Conservation (phyloP, 345 rosid species). For the Salix caprea region DNA sequence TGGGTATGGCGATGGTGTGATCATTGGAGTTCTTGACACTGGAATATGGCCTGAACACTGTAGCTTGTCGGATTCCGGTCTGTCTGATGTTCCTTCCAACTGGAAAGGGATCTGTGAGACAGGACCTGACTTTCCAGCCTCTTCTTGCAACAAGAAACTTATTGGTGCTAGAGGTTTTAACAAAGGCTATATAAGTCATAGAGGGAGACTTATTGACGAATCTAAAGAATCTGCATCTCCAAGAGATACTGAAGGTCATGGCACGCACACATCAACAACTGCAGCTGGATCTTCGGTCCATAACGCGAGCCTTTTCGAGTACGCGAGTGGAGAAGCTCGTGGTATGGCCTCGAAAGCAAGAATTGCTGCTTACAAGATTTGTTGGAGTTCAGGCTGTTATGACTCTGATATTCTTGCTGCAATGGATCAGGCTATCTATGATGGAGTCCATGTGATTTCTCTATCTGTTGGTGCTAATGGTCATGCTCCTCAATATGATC, state of each 20-base stretch:
- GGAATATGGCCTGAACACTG: conserved; percentile 81
- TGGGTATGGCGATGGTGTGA: conserved; percentile 59
- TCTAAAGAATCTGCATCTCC: conserved; percentile 56
- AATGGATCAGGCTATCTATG: conserved; percentile 76
- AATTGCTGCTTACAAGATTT: conserved; percentile 80
- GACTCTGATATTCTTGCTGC: conserved; percentile 95
- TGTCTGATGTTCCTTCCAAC: conserved; percentile 45
- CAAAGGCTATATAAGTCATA: conserved; percentile 49
- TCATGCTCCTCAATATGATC: conserved; percentile 61
- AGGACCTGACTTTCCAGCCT: conserved; percentile 54
- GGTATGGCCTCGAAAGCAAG: conserved; percentile 86
- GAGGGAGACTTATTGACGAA: conserved; percentile 33
- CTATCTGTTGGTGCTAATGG: conserved; percentile 76
- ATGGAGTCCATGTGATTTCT: conserved; percentile 82
- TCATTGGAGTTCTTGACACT: conserved; percentile 78
- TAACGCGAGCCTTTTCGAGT: conserved; percentile 58
- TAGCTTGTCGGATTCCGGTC: conserved; percentile 52
- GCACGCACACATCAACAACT: conserved; percentile 85
- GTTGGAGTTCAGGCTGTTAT: conserved; percentile 75
- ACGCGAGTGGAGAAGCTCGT: conserved; percentile 70
- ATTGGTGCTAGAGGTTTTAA: conserved; percentile 76
- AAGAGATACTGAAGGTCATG: conserved; percentile 85
- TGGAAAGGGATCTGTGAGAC: conserved; percentile 75
- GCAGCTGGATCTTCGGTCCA: conserved; percentile 68
- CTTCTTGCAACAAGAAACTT: conserved; percentile 65